These are phyloP conservation scores for Cymbopogon citratus DNA, from an alignment of 176 grass and related monocot genomes.

Conservation along the genomic window DNA sequence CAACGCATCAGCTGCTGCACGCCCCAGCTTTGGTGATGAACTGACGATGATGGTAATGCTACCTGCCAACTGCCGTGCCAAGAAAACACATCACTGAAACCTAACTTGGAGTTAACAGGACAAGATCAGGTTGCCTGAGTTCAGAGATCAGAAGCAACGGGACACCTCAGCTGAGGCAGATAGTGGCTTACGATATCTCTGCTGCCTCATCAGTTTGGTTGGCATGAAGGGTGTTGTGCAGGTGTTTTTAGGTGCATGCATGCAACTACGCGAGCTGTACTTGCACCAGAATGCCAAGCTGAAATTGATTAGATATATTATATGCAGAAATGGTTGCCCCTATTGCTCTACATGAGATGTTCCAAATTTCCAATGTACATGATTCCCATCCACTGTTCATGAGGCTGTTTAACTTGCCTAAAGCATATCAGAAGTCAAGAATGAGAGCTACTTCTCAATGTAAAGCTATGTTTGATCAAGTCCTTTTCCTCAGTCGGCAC, in stretches of 20 bases:
- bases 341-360: conserved; percentile 13
- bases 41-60: not conserved
- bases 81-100: conserved; percentile 20
- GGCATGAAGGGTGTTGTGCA: not conserved
- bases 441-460: conserved; percentile 16
- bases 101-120: conserved; percentile 29
- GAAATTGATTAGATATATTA: not conserved
- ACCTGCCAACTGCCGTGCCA: not conserved
- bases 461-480: conserved; percentile 33
- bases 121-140: conserved; percentile 16
- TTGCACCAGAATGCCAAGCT: conserved; percentile 11
- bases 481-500: conserved; percentile 68
- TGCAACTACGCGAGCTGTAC: not conserved
- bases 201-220: conserved; percentile 23
- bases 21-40: not conserved
- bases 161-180: conserved; percentile 8
- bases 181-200: not conserved
- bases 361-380: conserved; percentile 20
- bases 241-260: conserved; percentile 6
- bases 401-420: conserved; percentile 7
- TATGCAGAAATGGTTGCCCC: not conserved
- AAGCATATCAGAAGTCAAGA: conserved; percentile 27
- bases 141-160: conserved; percentile 17
- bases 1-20: not conserved
- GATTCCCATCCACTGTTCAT: not conserved